Evolutionary conservation across 2,329 filamentous ascomycete genomes (phyloP).

Genomic region (Fusarium heterosporum): DNA sequence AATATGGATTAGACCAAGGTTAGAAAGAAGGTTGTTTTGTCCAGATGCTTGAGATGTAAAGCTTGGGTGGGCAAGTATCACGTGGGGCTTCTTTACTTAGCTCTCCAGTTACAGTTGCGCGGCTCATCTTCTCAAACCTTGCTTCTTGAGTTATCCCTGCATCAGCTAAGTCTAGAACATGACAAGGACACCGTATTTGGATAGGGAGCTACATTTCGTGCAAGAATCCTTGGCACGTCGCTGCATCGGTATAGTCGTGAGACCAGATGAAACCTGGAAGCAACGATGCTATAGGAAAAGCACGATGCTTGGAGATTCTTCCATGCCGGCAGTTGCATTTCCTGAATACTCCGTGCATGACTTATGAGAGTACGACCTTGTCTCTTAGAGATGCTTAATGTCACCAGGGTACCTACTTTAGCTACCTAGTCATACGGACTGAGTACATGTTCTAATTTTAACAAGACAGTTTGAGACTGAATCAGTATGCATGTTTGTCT

Average conservation of each 20-base stretch:
- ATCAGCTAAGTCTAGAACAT: slow-evolving; percentile 27
- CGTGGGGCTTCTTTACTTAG: slow-evolving; percentile 36
- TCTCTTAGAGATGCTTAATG: no score
- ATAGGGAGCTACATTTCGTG: slow-evolving; percentile 1
- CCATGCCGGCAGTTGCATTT: not conserved
- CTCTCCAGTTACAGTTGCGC: slow-evolving; percentile 14
- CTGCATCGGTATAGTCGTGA: slow-evolving; percentile 13
- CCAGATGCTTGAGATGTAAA: slow-evolving; percentile 25
- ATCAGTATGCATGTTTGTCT: not conserved
- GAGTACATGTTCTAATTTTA: not conserved
- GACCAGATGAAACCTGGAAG: slow-evolving; percentile 16
- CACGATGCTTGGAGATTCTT: slow-evolving; percentile 4
- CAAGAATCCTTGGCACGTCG: slow-evolving; percentile 19
- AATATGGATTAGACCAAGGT: slow-evolving; percentile 14
- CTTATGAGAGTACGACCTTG: no score
- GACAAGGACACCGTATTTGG: slow-evolving; percentile 19
- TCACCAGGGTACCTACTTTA: no score
- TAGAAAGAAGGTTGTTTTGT: slow-evolving; percentile 36
- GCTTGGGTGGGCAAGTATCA: slow-evolving; percentile 41
- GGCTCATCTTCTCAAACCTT: slow-evolving; percentile 33
- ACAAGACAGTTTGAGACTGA: not conserved
- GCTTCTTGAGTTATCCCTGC: slow-evolving; percentile 29
- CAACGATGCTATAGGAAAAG: slow-evolving; percentile 15
- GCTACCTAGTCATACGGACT: no score
- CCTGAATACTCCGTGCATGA: not conserved